A percentile compares a stretch with the other conserved stretches of the same genome.
phyloP scores from a whole-genome alignment of 768 basidiomycete species.

The Calocybe indica region DNA sequence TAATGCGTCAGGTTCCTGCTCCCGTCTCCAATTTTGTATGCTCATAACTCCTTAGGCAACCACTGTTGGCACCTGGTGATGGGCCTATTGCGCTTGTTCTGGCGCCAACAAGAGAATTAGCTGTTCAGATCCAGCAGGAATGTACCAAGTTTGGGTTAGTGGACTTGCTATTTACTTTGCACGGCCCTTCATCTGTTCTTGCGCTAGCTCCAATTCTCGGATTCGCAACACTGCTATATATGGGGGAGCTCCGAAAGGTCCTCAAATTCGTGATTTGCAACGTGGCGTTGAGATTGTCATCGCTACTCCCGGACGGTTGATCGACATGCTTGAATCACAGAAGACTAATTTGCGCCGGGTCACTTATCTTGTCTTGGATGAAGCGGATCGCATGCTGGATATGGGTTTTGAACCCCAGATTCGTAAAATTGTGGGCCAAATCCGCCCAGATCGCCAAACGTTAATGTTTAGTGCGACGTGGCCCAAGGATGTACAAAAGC shows the following conservation, averaged over 20 bases:
- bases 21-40: neutral
- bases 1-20: slow-evolving; percentile 71
- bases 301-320: slow-evolving; percentile 99
- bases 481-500: slow-evolving; percentile 99
- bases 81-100: slow-evolving; percentile 96
- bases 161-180: neutral
- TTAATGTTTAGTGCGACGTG: slow-evolving; percentile 99
- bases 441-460: slow-evolving; percentile 97
- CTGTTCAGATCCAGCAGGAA: slow-evolving; percentile 98
- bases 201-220: slow-evolving; percentile 71
- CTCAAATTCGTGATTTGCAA: slow-evolving; percentile 95
- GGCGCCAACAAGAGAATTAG: slow-evolving; percentile 96
- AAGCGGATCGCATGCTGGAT: slow-evolving; percentile 99
- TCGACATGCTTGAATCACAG: slow-evolving; percentile 96
- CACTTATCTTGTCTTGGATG: slow-evolving; percentile 98
- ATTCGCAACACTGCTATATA: slow-evolving; percentile 99
- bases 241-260: slow-evolving; percentile 97
- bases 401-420: slow-evolving; percentile 99
- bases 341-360: slow-evolving; percentile 96
- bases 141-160: slow-evolving; percentile 94
- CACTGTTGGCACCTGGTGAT: slow-evolving; percentile 87
- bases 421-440: slow-evolving; percentile 94
- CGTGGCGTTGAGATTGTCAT: slow-evolving; percentile 97
- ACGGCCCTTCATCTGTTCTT: slow-evolving; percentile 1
- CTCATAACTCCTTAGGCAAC: slow-evolving; percentile 54